A percentile compares a stretch with the other conserved stretches of the same genome.
These are phyloP conservation scores for Tulasnella sp. DNA, from an alignment of 768 basidiomycete genomes.

Conservation along the genomic window DNA sequence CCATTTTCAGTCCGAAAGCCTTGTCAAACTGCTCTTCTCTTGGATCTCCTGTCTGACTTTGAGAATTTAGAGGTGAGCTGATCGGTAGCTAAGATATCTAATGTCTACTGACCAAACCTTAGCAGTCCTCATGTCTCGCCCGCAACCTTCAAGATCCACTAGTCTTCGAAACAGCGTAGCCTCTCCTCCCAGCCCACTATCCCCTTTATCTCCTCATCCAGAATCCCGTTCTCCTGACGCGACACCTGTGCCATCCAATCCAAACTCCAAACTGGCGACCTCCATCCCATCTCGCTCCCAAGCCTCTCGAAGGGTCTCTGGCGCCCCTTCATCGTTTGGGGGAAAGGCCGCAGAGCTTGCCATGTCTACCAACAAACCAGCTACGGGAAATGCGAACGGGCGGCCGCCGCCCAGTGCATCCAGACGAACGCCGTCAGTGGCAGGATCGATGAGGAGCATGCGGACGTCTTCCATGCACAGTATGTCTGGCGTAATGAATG, in stretches of 20 bases:
- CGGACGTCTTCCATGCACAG: background rate
- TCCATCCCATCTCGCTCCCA: background rate
- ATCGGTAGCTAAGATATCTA: no score
- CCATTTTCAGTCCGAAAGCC: no score
- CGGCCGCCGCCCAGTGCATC: background rate
- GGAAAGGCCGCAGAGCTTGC: background rate
- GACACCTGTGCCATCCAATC: slow-evolving; percentile 9
- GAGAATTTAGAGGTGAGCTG: no score
- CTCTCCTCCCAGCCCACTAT: background rate
- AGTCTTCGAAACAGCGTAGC: background rate
- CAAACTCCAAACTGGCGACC: background rate
- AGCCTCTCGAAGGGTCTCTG: background rate
- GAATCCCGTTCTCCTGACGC: slow-evolving; percentile 5
- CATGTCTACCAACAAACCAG: background rate
- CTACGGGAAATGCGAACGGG: background rate
- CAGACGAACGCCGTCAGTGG: background rate
- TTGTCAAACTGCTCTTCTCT: no score
- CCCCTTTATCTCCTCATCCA: background rate
- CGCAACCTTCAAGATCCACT: background rate
- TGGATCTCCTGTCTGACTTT: no score
- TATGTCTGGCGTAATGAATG: background rate
- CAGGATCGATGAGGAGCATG: background rate
- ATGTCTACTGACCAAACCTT: no score
- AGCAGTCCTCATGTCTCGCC: background rate
- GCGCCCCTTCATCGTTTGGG: background rate